Evolutionary conservation across 2,329 filamentous ascomycete genomes (phyloP).

Genomic region (Setomelanomma holmii): DNA sequence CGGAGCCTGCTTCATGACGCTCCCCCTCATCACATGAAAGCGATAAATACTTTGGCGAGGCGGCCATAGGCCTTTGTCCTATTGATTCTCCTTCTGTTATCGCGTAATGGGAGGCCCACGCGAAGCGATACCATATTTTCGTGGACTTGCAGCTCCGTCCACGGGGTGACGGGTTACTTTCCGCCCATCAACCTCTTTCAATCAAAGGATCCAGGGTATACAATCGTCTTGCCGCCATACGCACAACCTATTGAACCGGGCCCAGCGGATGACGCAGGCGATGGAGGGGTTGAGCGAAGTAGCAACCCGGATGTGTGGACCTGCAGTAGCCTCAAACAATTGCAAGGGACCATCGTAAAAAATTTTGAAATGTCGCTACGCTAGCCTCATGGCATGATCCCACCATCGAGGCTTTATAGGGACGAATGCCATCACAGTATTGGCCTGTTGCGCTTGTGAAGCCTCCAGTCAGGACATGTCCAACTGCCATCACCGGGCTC

Average conservation of each 20-base stretch:
- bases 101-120: too few species aligned
- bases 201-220: conserved; percentile 4
- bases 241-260: neutral
- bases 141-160: neutral
- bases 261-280: conserved; percentile 13
- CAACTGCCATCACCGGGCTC: too few species aligned
- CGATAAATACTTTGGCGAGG: too few species aligned
- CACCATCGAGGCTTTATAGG: too few species aligned
- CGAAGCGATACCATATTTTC: neutral
- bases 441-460: too few species aligned
- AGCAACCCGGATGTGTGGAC: conserved; percentile 18
- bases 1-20: too few species aligned
- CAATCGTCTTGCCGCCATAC: conserved; percentile 4
- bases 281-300: conserved; percentile 8
- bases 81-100: too few species aligned
- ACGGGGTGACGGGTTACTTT: neutral
- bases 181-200: neutral
- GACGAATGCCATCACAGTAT: too few species aligned
- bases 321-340: conserved; percentile 32
- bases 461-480: too few species aligned
- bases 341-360: conserved; percentile 8
- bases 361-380: neutral
- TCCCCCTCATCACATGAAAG: too few species aligned
- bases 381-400: neutral
- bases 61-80: too few species aligned